These are phyloP conservation scores for Pseudisothecium myosuroides DNA, from an alignment of 225 moss, liverwort and hornwort species.

Conservation along the genomic window DNA sequence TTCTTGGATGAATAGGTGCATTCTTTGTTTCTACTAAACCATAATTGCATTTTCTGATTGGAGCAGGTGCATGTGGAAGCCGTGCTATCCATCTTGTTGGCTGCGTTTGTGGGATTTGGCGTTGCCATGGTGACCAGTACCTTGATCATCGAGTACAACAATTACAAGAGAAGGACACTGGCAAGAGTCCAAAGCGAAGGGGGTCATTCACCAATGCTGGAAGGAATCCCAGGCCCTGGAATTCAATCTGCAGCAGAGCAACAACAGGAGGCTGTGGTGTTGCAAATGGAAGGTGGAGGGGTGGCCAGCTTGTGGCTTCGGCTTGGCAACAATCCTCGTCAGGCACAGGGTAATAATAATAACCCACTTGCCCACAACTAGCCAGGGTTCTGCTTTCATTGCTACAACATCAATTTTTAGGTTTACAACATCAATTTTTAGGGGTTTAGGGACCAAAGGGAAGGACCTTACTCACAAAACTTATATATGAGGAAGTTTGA, in stretches of 20 bases:
- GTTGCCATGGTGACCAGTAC: constrained; percentile 23
- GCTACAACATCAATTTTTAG: not conserved
- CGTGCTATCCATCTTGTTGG: constrained; percentile 20
- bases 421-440: not conserved
- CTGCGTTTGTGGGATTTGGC: constrained; percentile 30
- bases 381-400: not conserved
- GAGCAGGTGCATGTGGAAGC: constrained; percentile 29
- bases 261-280: not conserved
- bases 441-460: not conserved
- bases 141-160: constrained; percentile 14
- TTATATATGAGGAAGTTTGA: not conserved
- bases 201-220: not conserved
- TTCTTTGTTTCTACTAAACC: not conserved
- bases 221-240: not conserved
- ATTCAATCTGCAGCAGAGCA: not conserved
- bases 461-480: not conserved
- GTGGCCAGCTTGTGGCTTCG: not conserved
- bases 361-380: not conserved
- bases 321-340: not conserved
- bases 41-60: too few species aligned
- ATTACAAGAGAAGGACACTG: constrained; percentile 4
- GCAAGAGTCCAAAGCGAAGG: not conserved
- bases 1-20: not conserved
- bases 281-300: constrained; percentile 11
- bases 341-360: not conserved